Conservation (phyloP, 1,284 basidiomycete species). For the Leccinum huronense region DNA sequence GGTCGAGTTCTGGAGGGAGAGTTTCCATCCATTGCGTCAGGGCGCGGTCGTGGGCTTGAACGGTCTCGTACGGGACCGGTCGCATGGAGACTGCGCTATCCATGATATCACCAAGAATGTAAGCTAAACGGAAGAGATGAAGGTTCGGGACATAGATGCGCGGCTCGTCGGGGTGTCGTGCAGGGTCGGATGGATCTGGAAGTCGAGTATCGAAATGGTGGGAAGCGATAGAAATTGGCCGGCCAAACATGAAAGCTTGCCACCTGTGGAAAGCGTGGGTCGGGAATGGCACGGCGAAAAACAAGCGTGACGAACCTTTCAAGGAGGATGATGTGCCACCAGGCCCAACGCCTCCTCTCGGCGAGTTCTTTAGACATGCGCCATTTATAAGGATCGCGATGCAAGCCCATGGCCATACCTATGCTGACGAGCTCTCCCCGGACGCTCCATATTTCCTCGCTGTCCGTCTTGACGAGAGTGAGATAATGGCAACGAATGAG, state of each 20-base stretch:
- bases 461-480: conserved; percentile 67
- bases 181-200: conserved; percentile 61
- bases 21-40: conserved; percentile 70
- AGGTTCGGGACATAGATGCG: conserved; percentile 69
- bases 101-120: conserved; percentile 77
- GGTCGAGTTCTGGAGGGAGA: conserved; percentile 66
- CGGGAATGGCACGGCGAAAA: conserved; percentile 10
- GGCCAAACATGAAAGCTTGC: conserved; percentile 84
- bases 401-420: conserved; percentile 75
- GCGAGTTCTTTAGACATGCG: conserved; percentile 63
- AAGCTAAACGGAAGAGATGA: conserved; percentile 70
- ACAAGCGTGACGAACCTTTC: conserved; percentile 53
- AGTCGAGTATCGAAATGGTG: conserved; percentile 79
- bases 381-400: conserved; percentile 75
- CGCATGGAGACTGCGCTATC: conserved; percentile 76
- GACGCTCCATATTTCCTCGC: conserved; percentile 75
- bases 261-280: conserved; percentile 46
- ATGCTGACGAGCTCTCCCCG: conserved; percentile 69
- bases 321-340: conserved; percentile 79
- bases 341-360: conserved; percentile 77
- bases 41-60: conserved; percentile 67
- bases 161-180: conserved; percentile 53
- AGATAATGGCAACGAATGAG: conserved; percentile 70
- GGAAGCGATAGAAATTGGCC: conserved; percentile 67
- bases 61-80: conserved; percentile 67